Base-by-base conservation (phyloP, 257 asterid species). In the Petrea volubilis region DNA sequence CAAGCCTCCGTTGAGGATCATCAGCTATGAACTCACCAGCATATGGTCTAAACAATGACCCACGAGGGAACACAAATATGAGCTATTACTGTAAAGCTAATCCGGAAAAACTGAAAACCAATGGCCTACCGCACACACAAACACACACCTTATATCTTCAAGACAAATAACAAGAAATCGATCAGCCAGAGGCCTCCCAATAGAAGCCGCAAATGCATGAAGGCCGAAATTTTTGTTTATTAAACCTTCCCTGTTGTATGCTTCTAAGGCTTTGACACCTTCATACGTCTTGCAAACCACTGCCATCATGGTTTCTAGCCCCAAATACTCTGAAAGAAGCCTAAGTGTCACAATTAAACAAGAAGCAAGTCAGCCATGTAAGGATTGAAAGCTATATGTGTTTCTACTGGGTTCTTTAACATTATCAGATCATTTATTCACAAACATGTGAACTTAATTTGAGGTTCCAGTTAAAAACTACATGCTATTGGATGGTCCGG, bases 1-100 rank as follows among this genome's bases (percentile, higher is more conserved):
- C 87, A 75, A 94, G 97, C 83, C 88, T 88, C 72, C 78, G 68
- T 46, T 89, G 93, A 29, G 90, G 98, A 74, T 94, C 98, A 61
- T 79, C 82, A 36, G 78, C 80, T 71, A 94, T 46, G 38, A 85
- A 72, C 60, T 68, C 79, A 1, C 98, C 99, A 68, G 65, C 40
- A 83, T 82, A 91, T 46, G 97, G 87, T 49, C 98, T 93, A 62
- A 52, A 75, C 74, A 81, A 58, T 68, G 64, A 79, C 53, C 78
- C 65, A 71, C 15, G 78, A 62, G 13, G 34, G 36, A 59, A 73
- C 53, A 53, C 46, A 60, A 70, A 57, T 5, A 25, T 8, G 31
- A 74, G 66, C 24, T 27, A 49, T 33, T 20, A 57, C 1, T 1
- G 41, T 21, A 31, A 59, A 71, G 21, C 0, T 31, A 33, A 68